Conservation (phyloP, 352 stramenopile genomes). For the Pythium grandisporangium region DNA sequence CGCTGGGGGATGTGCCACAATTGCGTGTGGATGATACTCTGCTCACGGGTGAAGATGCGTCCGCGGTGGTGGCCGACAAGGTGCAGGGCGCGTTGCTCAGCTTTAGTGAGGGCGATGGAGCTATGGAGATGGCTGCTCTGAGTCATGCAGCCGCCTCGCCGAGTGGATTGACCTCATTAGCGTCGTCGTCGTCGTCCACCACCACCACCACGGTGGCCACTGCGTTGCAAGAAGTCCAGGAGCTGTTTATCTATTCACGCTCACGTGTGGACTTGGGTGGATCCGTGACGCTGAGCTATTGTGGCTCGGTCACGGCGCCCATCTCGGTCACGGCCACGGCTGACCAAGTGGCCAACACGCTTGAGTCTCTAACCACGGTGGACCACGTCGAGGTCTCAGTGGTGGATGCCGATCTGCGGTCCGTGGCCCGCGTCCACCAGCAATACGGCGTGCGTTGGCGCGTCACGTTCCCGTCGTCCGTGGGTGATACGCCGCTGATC, state of each 20-base stretch:
- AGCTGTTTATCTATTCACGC: constrained; percentile 54
- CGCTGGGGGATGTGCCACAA: constrained; percentile 38
- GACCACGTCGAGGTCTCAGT: constrained; percentile 35
- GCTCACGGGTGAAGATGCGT: constrained; percentile 11
- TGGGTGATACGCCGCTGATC: constrained; percentile 26
- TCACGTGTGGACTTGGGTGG: constrained; percentile 56
- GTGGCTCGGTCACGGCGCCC: constrained; percentile 37
- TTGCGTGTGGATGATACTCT: constrained; percentile 12
- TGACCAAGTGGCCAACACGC: constrained; percentile 29
- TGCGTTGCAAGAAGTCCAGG: constrained; percentile 41
- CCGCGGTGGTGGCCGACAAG: constrained; percentile 25
- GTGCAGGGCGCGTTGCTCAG: constrained; percentile 27
- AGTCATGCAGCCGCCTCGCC: too few species aligned
- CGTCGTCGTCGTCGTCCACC: too few species aligned
- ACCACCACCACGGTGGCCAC: constrained; percentile 19
- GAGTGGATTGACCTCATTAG: too few species aligned
- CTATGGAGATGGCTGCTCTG: too few species aligned
- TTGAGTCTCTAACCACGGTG: constrained; percentile 64
- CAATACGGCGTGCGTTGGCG: constrained; percentile 60
- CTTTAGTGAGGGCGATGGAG: constrained; percentile 8
- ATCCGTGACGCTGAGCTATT: constrained; percentile 45
- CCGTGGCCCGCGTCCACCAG: constrained; percentile 16
- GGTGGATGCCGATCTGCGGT: constrained; percentile 12
- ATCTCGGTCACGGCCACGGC: constrained; percentile 33
- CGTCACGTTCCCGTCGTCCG: constrained; percentile 35